A percentile compares a stretch with the other conserved stretches of the same genome.
phyloP scores from a whole-genome alignment of 208 protist species.

The Trypanosoma avium region DNA sequence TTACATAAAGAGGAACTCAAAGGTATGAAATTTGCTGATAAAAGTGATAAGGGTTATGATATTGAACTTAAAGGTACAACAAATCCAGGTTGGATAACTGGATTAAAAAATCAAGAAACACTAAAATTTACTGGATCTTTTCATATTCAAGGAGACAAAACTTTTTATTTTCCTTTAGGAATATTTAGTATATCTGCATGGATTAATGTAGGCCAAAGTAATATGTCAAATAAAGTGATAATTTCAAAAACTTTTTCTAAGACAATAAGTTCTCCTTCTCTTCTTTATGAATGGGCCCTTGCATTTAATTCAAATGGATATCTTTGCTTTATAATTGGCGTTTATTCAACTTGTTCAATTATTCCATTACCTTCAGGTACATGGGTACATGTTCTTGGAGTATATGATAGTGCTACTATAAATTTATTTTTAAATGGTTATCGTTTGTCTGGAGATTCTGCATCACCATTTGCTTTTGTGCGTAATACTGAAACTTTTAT shows the following conservation, averaged over 20 bases:
- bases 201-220: not conserved
- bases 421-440: slow-evolving; percentile 3
- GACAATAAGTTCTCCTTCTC: not conserved
- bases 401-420: not conserved
- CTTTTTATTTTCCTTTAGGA: not conserved
- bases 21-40: not conserved
- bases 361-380: not conserved
- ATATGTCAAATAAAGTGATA: not conserved
- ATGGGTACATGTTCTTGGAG: slow-evolving; percentile 5
- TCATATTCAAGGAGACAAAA: not conserved
- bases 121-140: slow-evolving; percentile 13
- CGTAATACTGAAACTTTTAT: slow-evolving; percentile 3
- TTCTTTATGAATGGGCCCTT: slow-evolving; percentile 9
- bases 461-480: not conserved
- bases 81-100: not conserved
- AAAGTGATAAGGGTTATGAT: slow-evolving; percentile 2
- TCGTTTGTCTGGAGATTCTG: not conserved
- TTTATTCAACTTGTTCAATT: not conserved
- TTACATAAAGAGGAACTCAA: not conserved
- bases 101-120: slow-evolving; percentile 7
- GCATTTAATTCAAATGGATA: not conserved
- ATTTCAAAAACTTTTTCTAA: slow-evolving; percentile 10
- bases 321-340: slow-evolving; percentile 3
- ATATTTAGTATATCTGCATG: slow-evolving; percentile 2
- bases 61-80: slow-evolving; percentile 2